phyloP scores from a whole-genome alignment of 1,284 basidiomycete species.

The Volvariella volvacea region DNA sequence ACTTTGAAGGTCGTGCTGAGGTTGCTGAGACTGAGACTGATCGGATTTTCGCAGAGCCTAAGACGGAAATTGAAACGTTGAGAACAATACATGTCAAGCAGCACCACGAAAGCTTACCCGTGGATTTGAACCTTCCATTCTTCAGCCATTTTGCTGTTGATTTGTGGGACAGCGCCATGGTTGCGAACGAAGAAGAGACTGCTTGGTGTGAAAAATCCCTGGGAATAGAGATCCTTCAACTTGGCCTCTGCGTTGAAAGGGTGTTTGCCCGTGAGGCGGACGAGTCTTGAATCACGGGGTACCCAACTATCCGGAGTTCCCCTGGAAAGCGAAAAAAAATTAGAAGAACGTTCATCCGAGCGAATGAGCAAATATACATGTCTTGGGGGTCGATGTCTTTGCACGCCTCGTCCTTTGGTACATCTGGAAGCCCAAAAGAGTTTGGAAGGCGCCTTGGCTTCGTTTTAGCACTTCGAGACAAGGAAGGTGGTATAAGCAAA shows the following conservation, averaged over 20 bases:
- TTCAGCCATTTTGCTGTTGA: conserved; percentile 30
- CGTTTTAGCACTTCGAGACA: too few relatives aligned
- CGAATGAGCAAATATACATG: too few relatives aligned
- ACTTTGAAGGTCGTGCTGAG: conserved; percentile 39
- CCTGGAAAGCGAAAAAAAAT: too few relatives aligned
- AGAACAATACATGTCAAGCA: too few relatives aligned
- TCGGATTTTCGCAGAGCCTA: conserved; percentile 31
- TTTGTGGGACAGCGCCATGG: conserved; percentile 57
- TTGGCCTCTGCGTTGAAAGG: conserved; percentile 58
- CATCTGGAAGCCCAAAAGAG: too few relatives aligned
- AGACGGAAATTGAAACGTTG: conserved; percentile 1
- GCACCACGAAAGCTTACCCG: conserved; percentile 52
- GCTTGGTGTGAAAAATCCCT: conserved; percentile 59
- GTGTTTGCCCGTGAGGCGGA: conserved; percentile 54
- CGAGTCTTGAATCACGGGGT: conserved; percentile 28
- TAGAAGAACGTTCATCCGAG: too few relatives aligned
- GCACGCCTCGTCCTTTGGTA: too few relatives aligned
- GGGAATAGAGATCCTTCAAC: conserved; percentile 40
- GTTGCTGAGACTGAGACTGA: conserved; percentile 33
- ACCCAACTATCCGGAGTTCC: conserved; percentile 27
- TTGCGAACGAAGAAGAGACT: conserved; percentile 64
- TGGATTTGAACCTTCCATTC: too few relatives aligned
- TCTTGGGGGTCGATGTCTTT: too few relatives aligned
- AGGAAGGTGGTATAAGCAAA: too few relatives aligned
- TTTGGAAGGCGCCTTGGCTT: too few relatives aligned